Percentiles rank a stretch among this genome's conserved stretches.
Evolutionary conservation across 176 grass and related monocot genomes (phyloP).

Genomic region (Rhipidocladum racemiflorum): DNA sequence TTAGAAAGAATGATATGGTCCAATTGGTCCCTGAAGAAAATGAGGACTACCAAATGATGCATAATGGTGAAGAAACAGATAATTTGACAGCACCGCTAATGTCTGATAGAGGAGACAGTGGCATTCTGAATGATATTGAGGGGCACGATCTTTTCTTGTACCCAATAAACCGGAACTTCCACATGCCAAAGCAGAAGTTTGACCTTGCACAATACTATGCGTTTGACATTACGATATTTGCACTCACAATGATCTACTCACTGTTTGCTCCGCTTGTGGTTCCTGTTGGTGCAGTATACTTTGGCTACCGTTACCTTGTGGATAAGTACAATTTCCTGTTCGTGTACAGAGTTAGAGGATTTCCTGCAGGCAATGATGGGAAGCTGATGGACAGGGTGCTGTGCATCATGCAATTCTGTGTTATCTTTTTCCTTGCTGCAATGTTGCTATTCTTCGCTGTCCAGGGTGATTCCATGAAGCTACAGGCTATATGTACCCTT

Average conservation of each 20-base stretch:
- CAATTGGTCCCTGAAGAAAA: slow-evolving; percentile 94
- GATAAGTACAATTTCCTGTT: slow-evolving; percentile 99
- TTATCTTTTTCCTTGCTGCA: slow-evolving; percentile 86
- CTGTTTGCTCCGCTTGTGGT: slow-evolving; percentile 88
- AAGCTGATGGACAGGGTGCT: slow-evolving; percentile 94
- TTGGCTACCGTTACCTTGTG: slow-evolving; percentile 98
- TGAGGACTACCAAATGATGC: slow-evolving; percentile 54
- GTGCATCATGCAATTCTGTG: slow-evolving; percentile 97
- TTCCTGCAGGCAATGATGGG: slow-evolving; percentile 93
- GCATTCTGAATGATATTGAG: slow-evolving; percentile 56
- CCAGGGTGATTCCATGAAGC: slow-evolving; percentile 82
- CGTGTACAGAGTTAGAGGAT: slow-evolving; percentile 91
- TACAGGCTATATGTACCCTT: slow-evolving; percentile 88
- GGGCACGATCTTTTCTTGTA: slow-evolving; percentile 84
- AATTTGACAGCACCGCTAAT: slow-evolving; percentile 67
- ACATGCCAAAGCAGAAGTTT: slow-evolving; percentile 89
- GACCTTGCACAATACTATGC: slow-evolving; percentile 99
- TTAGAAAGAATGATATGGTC: slow-evolving; percentile 97
- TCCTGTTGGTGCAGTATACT: slow-evolving; percentile 85
- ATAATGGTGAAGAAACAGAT: slow-evolving; percentile 64
- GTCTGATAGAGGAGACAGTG: slow-evolving; percentile 56
- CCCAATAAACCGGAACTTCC: slow-evolving; percentile 86
- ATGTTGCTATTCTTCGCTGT: slow-evolving; percentile 92
- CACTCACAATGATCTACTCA: slow-evolving; percentile 96
- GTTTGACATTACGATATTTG: slow-evolving; percentile 95